Evolutionary conservation across 2,329 filamentous ascomycete genomes (phyloP), one percentile per base, ranked within the genome.

Genomic region (Apiospora kogelbergensis): DNA sequence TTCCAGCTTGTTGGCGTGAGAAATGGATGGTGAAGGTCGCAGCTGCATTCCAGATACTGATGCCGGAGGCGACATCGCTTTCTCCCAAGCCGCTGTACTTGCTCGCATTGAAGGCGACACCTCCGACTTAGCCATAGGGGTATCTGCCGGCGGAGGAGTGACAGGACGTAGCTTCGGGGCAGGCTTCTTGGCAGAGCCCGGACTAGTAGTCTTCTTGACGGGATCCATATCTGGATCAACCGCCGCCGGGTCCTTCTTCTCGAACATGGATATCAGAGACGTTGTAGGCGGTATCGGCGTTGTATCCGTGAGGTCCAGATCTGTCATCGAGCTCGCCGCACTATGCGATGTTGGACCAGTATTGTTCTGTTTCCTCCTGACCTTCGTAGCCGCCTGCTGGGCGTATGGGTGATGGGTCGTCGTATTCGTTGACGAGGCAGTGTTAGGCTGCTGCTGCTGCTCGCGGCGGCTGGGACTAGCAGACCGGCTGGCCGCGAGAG

Each of bases 251-350:
- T 69, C 71, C 53, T 81, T 84, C 71, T 84, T 82, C 79, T 94
- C 91, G 72, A 93, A 93, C 81, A 93, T 84, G 46, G 87, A 87
- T 67, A 93, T 90, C 24, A 93, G 82, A 5, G 89, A 87, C 3
- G 84, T 88, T 0, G 91, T 90, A 0, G 91, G 85, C 30, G 86
- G 82, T 65, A 92, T 90, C 6, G 88, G 82, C 1, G 83, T 85
- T 11, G 86, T 86, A 75, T 92, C 88, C 15, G 84, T 76, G 20
- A 80, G 71, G 44, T 81, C 80, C 48, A 78, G 71, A 68, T 78
- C 79, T 30, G 74, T 68, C 3, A 75, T 70, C 22, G 79, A 79
- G 26, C 74, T 75, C 24, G 71, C 68, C 42, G 76, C 72, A 69
- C 78, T 80, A 46, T 74, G 70, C 9, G 74, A 74, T n/a, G 30